Percentiles rank a stretch among this genome's conserved stretches.
phyloP scores from a whole-genome alignment of 768 basidiomycete genomes.

The Candolleomyces eurysporus region DNA sequence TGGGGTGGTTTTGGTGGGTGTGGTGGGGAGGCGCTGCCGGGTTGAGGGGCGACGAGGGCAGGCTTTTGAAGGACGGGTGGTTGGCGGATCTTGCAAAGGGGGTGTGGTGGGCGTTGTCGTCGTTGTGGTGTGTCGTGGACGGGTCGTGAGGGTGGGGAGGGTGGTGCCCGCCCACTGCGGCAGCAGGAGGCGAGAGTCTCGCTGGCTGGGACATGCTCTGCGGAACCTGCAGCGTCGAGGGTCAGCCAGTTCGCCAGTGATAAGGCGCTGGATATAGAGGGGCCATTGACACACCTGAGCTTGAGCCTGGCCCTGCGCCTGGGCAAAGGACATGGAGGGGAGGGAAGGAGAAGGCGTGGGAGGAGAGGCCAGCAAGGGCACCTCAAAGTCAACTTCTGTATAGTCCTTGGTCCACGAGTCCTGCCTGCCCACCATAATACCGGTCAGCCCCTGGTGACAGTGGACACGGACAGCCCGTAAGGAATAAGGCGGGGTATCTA shows the following conservation, averaged over 20 bases:
- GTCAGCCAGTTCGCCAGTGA: too few species aligned
- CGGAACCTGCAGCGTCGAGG: too few species aligned
- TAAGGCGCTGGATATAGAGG: too few species aligned
- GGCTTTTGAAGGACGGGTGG: neutral
- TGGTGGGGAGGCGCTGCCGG: neutral
- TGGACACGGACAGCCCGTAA: too few species aligned
- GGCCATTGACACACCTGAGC: too few species aligned
- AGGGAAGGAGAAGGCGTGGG: neutral
- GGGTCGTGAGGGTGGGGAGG: neutral
- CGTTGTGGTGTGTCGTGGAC: neutral
- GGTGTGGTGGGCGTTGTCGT: neutral
- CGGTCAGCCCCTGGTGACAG: too few species aligned
- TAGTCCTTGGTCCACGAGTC: constrained; percentile 7
- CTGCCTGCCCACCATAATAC: neutral
- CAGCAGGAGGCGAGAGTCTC: too few species aligned
- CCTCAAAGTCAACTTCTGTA: constrained; percentile 1
- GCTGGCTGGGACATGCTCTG: too few species aligned
- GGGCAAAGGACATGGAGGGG: neutral
- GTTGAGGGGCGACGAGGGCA: constrained; percentile 4
- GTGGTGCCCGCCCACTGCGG: neutral
- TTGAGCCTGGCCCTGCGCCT: neutral
- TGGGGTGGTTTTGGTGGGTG: neutral
- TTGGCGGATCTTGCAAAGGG: neutral
- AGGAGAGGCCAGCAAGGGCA: neutral
- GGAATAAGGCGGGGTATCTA: too few species aligned